Evolutionary conservation across 768 basidiomycete species (phyloP).

Genomic region (Phaffia tasmanica): DNA sequence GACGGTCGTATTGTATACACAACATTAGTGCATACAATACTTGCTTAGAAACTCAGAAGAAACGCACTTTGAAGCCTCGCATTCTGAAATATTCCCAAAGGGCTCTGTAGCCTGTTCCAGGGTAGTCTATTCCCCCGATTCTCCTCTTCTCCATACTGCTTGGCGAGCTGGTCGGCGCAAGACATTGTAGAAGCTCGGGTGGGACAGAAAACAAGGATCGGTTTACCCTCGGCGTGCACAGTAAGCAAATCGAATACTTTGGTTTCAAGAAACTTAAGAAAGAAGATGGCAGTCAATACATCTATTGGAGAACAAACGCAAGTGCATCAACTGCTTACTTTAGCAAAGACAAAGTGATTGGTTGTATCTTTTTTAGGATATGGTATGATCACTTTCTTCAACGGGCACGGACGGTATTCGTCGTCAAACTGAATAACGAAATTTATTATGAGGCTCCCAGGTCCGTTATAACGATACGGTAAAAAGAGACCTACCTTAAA

Average conservation of each 20-base stretch:
- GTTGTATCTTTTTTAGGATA: constrained; percentile 49
- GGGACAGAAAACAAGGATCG: constrained; percentile 75
- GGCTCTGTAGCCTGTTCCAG: constrained; percentile 52
- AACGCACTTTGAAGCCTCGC: constrained; percentile 53
- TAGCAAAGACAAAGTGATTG: constrained; percentile 40
- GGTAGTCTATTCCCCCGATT: constrained; percentile 45
- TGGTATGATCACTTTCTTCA: constrained; percentile 61
- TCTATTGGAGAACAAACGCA: neutral
- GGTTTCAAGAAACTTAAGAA: constrained; percentile 59
- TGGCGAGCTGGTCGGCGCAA: constrained; percentile 66
- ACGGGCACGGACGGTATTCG: constrained; percentile 74
- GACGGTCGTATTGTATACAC: neutral
- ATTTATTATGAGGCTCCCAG: neutral
- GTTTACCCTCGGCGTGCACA: constrained; percentile 63
- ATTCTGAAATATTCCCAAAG: constrained; percentile 52
- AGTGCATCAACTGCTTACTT: neutral
- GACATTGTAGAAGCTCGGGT: constrained; percentile 57
- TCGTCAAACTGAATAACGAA: constrained; percentile 64
- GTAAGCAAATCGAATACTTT: constrained; percentile 63
- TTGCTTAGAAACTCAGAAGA: neutral
- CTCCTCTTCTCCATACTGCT: constrained; percentile 50
- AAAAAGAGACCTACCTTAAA: constrained; percentile 49
- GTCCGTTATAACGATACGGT: neutral
- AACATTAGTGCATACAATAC: neutral
- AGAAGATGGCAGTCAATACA: constrained; percentile 47